Evolutionary conservation across 225 moss, liverwort and hornwort genomes (phyloP).

Genomic region (Marchantia polymorpha): DNA sequence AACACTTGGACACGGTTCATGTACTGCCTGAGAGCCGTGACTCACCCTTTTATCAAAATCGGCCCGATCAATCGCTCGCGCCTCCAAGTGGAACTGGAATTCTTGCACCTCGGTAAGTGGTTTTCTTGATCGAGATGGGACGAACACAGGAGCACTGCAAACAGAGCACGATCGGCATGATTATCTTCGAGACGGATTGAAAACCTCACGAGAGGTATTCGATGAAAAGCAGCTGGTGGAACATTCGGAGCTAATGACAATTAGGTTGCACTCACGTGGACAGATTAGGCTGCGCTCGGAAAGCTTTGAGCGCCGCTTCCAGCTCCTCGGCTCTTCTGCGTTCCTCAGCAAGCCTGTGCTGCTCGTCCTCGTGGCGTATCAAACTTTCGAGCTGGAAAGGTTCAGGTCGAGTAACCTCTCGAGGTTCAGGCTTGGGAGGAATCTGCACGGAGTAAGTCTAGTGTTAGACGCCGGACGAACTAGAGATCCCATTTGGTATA

Average conservation of each 20-base stretch:
- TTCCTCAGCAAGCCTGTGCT: conserved; percentile 48
- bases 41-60: conserved; percentile 87
- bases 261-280: conserved; percentile 56
- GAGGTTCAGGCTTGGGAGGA: conserved; percentile 64
- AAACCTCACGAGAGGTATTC: not conserved
- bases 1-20: no score
- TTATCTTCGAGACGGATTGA: not conserved
- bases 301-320: conserved; percentile 60
- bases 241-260: not conserved
- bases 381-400: conserved; percentile 81
- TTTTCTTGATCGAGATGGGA: conserved; percentile 75
- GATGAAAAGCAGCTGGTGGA: not conserved
- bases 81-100: conserved; percentile 77
- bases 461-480: not conserved
- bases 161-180: not conserved
- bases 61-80: conserved; percentile 75
- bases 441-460: conserved; percentile 30
- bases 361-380: conserved; percentile 68
- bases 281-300: conserved; percentile 81
- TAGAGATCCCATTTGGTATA: no score
- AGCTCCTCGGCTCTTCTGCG: conserved; percentile 39
- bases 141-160: conserved; percentile 72
- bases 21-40: not conserved
- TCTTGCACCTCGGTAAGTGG: conserved; percentile 88
- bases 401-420: conserved; percentile 63